A percentile compares a stretch with the other conserved stretches of the same genome.
These are phyloP conservation scores for Malus hybrid DNA, from an alignment of 331 rosid species.

Conservation along the genomic window DNA sequence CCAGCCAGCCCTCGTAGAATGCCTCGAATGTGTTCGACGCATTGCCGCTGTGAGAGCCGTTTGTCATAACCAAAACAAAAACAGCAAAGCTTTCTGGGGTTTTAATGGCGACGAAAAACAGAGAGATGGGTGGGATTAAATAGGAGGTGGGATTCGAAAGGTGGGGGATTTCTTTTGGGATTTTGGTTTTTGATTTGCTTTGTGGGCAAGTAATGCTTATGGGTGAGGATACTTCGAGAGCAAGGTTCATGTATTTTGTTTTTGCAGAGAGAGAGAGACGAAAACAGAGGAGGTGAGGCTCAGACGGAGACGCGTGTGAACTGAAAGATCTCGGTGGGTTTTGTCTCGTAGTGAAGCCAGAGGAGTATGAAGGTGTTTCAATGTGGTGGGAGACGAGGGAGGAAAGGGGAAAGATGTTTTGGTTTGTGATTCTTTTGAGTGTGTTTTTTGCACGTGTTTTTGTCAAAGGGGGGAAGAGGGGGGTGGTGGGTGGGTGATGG, in stretches of 20 bases:
- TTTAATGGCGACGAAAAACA: neutral
- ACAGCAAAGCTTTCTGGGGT: neutral
- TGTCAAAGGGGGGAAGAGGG: no score
- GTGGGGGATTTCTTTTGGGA: neutral
- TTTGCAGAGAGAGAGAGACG: neutral
- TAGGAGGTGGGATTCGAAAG: neutral
- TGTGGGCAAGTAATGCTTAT: conserved; percentile 17
- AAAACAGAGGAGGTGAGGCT: no score
- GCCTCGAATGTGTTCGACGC: conserved; percentile 16
- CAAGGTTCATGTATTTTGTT: neutral
- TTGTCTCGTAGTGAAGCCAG: neutral
- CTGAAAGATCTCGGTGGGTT: neutral
- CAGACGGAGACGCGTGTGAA: no score
- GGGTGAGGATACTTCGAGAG: conserved; percentile 8
- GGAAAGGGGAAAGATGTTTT: neutral
- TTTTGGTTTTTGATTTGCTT: conserved; percentile 4
- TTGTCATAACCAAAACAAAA: neutral
- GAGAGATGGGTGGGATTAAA: neutral
- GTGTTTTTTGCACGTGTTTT: no score
- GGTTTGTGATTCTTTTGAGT: no score
- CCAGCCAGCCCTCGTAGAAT: conserved; percentile 56
- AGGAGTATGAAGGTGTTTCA: neutral
- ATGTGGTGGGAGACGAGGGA: neutral
- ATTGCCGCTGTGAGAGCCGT: neutral
- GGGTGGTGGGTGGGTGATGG: no score